Conservation (phyloP, 106 monocot genomes). For the Agapanthus africanus region DNA sequence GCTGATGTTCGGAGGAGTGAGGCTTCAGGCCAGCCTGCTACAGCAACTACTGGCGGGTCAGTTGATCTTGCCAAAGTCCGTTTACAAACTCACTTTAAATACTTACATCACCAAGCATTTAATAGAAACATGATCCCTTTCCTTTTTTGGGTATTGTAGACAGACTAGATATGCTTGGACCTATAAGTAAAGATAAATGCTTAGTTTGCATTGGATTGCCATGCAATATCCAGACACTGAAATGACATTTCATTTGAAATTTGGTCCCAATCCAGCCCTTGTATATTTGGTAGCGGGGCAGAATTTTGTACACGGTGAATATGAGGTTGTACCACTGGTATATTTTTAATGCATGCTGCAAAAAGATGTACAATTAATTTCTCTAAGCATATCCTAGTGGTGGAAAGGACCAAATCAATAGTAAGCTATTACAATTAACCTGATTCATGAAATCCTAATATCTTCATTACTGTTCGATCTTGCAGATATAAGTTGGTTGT, state of each 20-base stretch:
- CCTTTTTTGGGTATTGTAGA: not conserved
- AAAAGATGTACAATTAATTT: not conserved
- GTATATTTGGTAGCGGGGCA: no score
- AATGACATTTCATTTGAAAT: no score
- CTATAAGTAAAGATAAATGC: constrained; percentile 1
- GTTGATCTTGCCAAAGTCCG: no score
- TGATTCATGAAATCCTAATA: not conserved
- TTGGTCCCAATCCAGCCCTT: no score
- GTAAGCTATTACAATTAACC: not conserved
- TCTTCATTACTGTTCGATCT: constrained; percentile 10
- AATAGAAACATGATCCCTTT: no score
- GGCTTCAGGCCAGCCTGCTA: constrained; percentile 59
- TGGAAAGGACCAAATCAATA: not conserved
- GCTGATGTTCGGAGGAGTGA: constrained; percentile 65
- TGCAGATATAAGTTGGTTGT: constrained; percentile 93
- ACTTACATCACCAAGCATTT: not conserved
- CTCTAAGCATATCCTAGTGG: not conserved
- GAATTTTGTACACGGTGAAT: no score
- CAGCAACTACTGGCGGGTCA: constrained; percentile 93
- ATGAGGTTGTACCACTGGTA: no score
- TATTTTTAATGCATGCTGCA: no score
- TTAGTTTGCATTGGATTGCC: not conserved
- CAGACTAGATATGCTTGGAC: not conserved
- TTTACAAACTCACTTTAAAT: not conserved
- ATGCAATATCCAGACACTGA: not conserved